A percentile compares a stretch with the other conserved stretches of the same genome.
These are phyloP conservation scores for Clitoria ternatea DNA, from an alignment of 306 rosid species.

Conservation along the genomic window DNA sequence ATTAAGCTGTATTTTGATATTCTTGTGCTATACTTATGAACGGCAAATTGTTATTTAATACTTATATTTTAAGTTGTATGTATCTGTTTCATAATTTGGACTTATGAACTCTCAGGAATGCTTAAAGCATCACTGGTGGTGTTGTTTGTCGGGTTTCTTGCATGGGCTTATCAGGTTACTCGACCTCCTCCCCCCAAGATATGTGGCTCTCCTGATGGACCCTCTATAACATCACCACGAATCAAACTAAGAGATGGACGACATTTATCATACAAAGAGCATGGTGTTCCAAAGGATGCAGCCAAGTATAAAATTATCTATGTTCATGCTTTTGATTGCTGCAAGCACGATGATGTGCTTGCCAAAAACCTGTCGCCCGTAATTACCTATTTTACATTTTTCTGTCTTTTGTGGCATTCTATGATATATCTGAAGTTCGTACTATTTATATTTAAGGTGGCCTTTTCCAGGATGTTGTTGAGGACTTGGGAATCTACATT, in stretches of 20 bases:
- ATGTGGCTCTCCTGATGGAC: slow-evolving; percentile 80
- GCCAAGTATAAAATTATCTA: slow-evolving; percentile 61
- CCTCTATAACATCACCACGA: slow-evolving; percentile 65
- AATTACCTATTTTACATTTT: slow-evolving; percentile 8
- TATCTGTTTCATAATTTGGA: not conserved
- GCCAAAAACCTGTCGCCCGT: slow-evolving; percentile 56
- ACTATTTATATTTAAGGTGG: slow-evolving; percentile 18
- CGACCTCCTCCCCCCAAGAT: slow-evolving; percentile 71
- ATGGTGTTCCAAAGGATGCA: slow-evolving; percentile 62
- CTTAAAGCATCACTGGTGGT: slow-evolving; percentile 46
- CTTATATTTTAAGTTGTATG: not conserved
- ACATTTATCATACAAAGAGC: slow-evolving; percentile 78
- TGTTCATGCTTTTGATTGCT: slow-evolving; percentile 56
- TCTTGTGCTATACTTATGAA: slow-evolving; percentile 1
- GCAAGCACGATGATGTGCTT: slow-evolving; percentile 61
- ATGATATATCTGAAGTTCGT: not conserved
- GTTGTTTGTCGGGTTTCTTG: slow-evolving; percentile 56
- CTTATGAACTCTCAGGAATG: slow-evolving; percentile 47
- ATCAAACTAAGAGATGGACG: slow-evolving; percentile 85
- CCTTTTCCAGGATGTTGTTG: slow-evolving; percentile 48
- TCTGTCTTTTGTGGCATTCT: not conserved
- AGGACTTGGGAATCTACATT: slow-evolving; percentile 58
- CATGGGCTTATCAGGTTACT: slow-evolving; percentile 72
- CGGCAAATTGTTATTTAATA: not conserved
- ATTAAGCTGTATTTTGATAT: slow-evolving; percentile 8